Conservation (phyloP, 106 monocot species). For the Ottelia alismoides region DNA sequence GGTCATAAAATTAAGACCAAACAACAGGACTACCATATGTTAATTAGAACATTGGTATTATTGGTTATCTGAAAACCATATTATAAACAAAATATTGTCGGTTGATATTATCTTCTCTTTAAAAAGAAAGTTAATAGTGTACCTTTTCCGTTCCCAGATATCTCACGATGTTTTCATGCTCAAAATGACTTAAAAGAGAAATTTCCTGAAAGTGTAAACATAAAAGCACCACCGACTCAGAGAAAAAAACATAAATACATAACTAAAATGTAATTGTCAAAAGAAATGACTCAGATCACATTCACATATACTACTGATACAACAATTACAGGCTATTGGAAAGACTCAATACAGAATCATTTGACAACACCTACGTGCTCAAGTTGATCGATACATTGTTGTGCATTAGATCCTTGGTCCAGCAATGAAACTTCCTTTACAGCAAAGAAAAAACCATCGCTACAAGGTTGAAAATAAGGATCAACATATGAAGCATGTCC, state of each 20-base stretch:
- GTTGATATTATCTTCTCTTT: too few relatives aligned
- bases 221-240: background rate
- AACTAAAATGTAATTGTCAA: too few relatives aligned
- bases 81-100: too few relatives aligned
- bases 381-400: slow-evolving; percentile 73
- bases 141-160: slow-evolving; percentile 93
- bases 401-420: slow-evolving; percentile 62
- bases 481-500: background rate
- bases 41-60: too few relatives aligned
- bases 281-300: too few relatives aligned
- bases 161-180: slow-evolving; percentile 87
- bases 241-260: background rate
- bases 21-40: too few relatives aligned
- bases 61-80: too few relatives aligned
- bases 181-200: slow-evolving; percentile 76
- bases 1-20: too few relatives aligned
- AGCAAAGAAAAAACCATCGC: slow-evolving; percentile 87
- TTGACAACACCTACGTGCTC: slow-evolving; percentile 44
- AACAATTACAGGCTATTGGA: too few relatives aligned
- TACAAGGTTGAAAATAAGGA: slow-evolving; percentile 14
- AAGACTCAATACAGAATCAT: slow-evolving; percentile 2
- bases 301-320: too few relatives aligned
- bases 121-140: too few relatives aligned
- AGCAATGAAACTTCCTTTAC: slow-evolving; percentile 91
- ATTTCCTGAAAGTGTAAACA: slow-evolving; percentile 45